Conservation (phyloP, 2,329 filamentous ascomycete genomes). For the Hypoxylon sp. region DNA sequence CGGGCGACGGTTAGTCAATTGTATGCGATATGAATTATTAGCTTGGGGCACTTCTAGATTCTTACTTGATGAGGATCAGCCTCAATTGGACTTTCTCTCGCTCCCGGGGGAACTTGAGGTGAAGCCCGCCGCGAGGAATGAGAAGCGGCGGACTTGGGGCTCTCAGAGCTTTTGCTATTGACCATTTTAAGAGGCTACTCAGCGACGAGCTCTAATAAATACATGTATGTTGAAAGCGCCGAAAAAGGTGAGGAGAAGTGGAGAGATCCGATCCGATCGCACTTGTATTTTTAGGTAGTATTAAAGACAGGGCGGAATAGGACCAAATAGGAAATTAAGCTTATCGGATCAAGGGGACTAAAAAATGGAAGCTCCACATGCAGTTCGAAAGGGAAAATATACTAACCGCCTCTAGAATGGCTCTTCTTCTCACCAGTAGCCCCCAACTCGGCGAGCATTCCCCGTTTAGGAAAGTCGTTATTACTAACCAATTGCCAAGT, state of each 20-base stretch:
- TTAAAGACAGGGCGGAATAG: conserved; percentile 2
- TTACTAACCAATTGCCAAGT: conserved; percentile 17
- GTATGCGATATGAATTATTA: background rate
- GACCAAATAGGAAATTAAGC: conserved; percentile 9
- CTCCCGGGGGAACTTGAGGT: conserved; percentile 23
- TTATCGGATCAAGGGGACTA: background rate
- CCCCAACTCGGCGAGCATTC: conserved; percentile 6
- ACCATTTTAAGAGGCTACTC: conserved; percentile 28
- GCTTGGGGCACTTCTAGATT: background rate
- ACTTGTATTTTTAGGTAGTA: conserved; percentile 21
- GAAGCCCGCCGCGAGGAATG: background rate
- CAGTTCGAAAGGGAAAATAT: background rate
- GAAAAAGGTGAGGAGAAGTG: conserved; percentile 36
- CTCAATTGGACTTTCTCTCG: conserved; percentile 31
- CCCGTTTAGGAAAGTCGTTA: conserved; percentile 12
- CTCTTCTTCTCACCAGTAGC: conserved; percentile 20
- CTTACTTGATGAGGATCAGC: conserved; percentile 36
- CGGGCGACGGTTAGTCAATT: conserved; percentile 21
- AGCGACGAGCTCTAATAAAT: conserved; percentile 6
- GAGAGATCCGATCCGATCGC: conserved; percentile 27
- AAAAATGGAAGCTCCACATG: conserved; percentile 15
- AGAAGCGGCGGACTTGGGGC: background rate
- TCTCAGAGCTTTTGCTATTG: conserved; percentile 12
- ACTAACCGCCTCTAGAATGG: conserved; percentile 31
- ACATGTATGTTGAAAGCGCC: conserved; percentile 3